These are phyloP conservation scores for Brassica hybrid DNA, from an alignment of 441 rosid genomes.

Conservation along the genomic window DNA sequence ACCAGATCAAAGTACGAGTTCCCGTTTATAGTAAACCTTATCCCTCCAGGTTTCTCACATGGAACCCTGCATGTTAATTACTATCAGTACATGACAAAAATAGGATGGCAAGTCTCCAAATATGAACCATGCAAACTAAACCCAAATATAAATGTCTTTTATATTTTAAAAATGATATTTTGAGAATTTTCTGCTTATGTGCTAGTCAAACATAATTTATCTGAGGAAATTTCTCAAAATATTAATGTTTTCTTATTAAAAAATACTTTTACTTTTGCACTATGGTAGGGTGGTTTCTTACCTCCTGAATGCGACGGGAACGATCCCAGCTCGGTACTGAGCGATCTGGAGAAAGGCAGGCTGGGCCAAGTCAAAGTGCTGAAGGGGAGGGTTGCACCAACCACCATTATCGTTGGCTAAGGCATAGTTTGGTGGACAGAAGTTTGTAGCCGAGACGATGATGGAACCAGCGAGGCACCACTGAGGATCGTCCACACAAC, in stretches of 20 bases:
- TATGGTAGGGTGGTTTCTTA: conserved; percentile 8
- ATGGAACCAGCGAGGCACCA: conserved; percentile 73
- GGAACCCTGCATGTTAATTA: conserved; percentile 39
- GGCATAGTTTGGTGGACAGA: conserved; percentile 71
- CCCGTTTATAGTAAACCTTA: conserved; percentile 73
- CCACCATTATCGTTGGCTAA: conserved; percentile 66
- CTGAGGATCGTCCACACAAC: conserved; percentile 58
- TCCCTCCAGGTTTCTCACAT: conserved; percentile 55
- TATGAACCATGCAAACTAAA: no score
- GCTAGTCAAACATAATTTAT: not conserved
- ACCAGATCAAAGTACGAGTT: conserved; percentile 69
- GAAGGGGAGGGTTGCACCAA: conserved; percentile 44
- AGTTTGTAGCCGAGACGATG: conserved; percentile 68
- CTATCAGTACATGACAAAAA: not conserved
- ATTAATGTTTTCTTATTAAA: not conserved
- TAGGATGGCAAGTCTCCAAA: not conserved
- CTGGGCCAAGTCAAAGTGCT: conserved; percentile 41
- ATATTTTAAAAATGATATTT: not conserved
- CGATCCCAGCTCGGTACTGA: conserved; percentile 42
- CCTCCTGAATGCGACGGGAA: conserved; percentile 44
- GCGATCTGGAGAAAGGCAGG: conserved; percentile 45
- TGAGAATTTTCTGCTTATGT: not conserved
- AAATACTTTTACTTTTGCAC: no score
- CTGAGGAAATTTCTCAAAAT: not conserved
- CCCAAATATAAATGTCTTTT: no score